phyloP scores from a whole-genome alignment of 2,329 filamentous ascomycete species.

The Diaporthe sp. region DNA sequence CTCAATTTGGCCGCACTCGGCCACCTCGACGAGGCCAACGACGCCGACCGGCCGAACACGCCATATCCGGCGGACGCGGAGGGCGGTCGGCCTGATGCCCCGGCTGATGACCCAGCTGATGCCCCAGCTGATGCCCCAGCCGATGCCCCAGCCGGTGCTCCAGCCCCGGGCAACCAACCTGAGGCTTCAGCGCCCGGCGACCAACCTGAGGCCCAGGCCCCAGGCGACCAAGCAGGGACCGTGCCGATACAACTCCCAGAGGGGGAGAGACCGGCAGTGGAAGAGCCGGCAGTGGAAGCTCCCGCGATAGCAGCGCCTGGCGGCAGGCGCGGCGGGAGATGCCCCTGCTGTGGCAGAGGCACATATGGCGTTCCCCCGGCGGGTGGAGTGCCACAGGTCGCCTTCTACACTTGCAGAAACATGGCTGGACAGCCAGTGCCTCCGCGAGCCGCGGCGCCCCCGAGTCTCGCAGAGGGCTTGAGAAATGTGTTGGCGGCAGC shows the following conservation, averaged over 20 bases:
- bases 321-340: background rate
- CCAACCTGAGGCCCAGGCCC: background rate
- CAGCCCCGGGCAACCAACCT: background rate
- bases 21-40: background rate
- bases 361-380: background rate
- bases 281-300: background rate
- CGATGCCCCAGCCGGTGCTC: too few species aligned
- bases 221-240: background rate
- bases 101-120: background rate
- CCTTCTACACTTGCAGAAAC: constrained; percentile 29
- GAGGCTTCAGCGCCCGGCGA: background rate
- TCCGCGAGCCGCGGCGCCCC: background rate
- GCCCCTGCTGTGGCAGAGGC: constrained; percentile 27
- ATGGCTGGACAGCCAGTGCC: background rate
- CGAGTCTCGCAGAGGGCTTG: background rate
- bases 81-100: background rate
- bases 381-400: constrained; percentile 3
- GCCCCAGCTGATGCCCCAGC: too few species aligned
- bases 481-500: background rate
- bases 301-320: background rate
- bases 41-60: constrained; percentile 9
- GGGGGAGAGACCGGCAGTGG: background rate
- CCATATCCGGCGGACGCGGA: background rate
- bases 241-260: background rate
- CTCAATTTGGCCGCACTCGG: constrained; percentile 6